A percentile compares a stretch with the other conserved stretches of the same genome.
These are phyloP conservation scores for Andrographis paniculata DNA, from an alignment of 305 asterid species.

Conservation along the genomic window DNA sequence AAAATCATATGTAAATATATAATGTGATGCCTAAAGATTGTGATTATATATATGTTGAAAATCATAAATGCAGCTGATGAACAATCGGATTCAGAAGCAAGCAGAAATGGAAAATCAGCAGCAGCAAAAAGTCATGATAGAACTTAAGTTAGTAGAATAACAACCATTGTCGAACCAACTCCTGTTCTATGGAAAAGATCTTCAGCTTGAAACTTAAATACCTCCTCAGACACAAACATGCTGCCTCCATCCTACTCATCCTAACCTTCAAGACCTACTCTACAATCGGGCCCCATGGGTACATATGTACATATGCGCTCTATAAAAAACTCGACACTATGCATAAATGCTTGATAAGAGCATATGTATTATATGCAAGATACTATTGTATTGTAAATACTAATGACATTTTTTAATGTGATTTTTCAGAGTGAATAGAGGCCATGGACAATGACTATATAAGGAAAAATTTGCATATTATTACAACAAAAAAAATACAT, in stretches of 20 bases:
- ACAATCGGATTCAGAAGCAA: slow-evolving; percentile 43
- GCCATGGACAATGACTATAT: not conserved
- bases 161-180: slow-evolving; percentile 52
- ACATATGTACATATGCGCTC: not conserved
- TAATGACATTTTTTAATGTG: not conserved
- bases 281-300: slow-evolving; percentile 13
- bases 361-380: too few species aligned
- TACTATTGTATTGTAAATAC: not conserved
- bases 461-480: slow-evolving; percentile 6
- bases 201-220: slow-evolving; percentile 36
- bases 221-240: slow-evolving; percentile 31
- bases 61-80: slow-evolving; percentile 55
- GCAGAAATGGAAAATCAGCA: slow-evolving; percentile 30
- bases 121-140: slow-evolving; percentile 38
- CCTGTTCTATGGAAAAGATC: slow-evolving; percentile 50
- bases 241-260: slow-evolving; percentile 60
- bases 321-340: not conserved
- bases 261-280: slow-evolving; percentile 47
- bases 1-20: not conserved
- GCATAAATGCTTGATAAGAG: not conserved
- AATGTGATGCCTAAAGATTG: not conserved
- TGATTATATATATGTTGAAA: too few species aligned
- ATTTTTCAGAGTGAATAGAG: slow-evolving; percentile 20
- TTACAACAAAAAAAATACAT: too few species aligned
- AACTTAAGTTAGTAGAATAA: slow-evolving; percentile 41